Base-by-base conservation (phyloP, 495 filamentous ascomycete species). In the Viridothelium virens region DNA sequence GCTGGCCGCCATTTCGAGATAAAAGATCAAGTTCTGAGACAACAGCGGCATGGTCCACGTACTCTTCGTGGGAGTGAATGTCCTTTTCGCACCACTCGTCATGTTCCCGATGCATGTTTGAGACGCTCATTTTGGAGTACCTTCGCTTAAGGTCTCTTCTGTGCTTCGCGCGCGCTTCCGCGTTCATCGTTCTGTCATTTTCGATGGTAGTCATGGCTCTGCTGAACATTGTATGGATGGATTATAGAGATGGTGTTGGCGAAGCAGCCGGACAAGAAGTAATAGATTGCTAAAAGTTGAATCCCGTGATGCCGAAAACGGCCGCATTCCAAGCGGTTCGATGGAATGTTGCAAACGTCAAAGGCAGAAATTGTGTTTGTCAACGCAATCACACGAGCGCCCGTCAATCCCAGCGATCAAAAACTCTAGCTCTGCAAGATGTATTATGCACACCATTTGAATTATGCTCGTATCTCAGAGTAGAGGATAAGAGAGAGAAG, bases 261-360 rank as follows among this genome's bases (percentile, higher is more conserved):
- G 25, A 25, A 25, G 25, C 25, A 25, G 25, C 25, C 1, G 41
- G 41, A 44, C 41, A 7, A 44, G 41, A 44, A 44, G 14, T 44
- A 14, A 7, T 44, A 1, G 41, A 25, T 25, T 25, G 25, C 25
- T 25, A 25, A 25, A 25, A 25, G 25, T 25, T 25, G 25, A 25
- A 25, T 25, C 25, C 25, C 25, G 25, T 25, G 48, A 16, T n/a
- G 48, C n/a, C 12, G 48, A 9, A 25, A 25, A 25, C 48, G 18
- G 18, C 48, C 48, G 48, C 48, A 53, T 53, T 53, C 48, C 48
- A 25, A 9, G n/a, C 48, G 11, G 11, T 16, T 53, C 18, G 12
- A 53, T 18, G 16, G 48, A 53, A 53, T 53, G 48, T 5, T n/a
- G 48, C 48, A 53, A 53, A 53, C 48, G 48, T 53, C 48, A 53